A percentile compares a stretch with the other conserved stretches of the same genome.
Evolutionary conservation across 257 asterid species (phyloP).

Genomic region (Rehmannia glutinosa): DNA sequence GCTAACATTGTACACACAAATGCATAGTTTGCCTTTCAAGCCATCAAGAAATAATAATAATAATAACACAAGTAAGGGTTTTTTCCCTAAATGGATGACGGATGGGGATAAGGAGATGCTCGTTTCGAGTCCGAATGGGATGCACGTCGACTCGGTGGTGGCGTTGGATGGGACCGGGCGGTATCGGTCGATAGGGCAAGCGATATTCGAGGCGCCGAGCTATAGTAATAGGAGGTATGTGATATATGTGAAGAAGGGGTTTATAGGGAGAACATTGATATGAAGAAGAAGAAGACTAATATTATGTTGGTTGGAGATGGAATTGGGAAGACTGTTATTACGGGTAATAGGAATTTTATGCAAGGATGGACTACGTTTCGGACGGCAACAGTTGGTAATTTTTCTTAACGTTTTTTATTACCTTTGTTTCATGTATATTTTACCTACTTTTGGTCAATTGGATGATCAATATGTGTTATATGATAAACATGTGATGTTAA

Average conservation of each 20-base stretch:
- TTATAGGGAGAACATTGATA: conserved; percentile 74
- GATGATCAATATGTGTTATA: too few relatives aligned
- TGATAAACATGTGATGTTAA: too few relatives aligned
- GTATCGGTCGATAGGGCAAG: conserved; percentile 60
- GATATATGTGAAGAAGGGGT: conserved; percentile 87
- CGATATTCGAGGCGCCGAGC: conserved; percentile 66
- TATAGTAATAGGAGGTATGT: conserved; percentile 68
- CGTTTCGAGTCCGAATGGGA: conserved; percentile 31
- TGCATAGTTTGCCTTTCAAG: conserved; percentile 54
- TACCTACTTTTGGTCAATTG: too few relatives aligned
- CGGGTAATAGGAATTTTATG: conserved; percentile 80
- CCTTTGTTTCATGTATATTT: background rate
- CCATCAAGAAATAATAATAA: conserved; percentile 30
- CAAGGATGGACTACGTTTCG: conserved; percentile 99
- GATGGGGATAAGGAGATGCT: conserved; percentile 61
- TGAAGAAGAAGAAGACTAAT: conserved; percentile 87
- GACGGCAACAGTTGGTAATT: conserved; percentile 81
- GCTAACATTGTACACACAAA: conserved; percentile 53
- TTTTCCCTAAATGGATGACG: conserved; percentile 79
- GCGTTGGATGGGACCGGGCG: conserved; percentile 75
- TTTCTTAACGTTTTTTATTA: conserved; percentile 14
- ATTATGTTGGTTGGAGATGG: conserved; percentile 95
- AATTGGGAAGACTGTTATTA: conserved; percentile 64
- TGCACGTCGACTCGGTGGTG: conserved; percentile 72
- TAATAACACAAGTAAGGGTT: background rate